Evolutionary conservation across 2,329 filamentous ascomycete genomes (phyloP).

Genomic region (Epichloe baconii): DNA sequence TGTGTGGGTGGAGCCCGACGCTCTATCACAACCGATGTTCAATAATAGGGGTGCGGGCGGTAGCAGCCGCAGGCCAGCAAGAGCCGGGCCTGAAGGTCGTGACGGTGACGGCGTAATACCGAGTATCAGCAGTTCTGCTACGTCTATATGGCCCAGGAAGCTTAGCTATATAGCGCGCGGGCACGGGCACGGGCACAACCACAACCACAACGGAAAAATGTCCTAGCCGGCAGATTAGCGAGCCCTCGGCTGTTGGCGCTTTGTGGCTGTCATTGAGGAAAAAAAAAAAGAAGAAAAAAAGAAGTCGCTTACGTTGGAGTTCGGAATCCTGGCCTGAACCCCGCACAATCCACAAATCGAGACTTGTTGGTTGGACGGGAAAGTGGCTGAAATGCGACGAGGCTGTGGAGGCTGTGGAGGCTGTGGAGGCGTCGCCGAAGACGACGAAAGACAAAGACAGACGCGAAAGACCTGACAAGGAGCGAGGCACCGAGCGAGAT

Average conservation of each 20-base stretch:
- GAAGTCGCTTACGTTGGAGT: no score
- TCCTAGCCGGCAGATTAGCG: slow-evolving; percentile 6
- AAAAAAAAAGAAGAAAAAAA: no score
- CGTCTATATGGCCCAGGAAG: no score
- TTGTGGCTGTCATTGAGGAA: neutral
- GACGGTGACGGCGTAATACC: neutral
- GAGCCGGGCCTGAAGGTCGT: neutral
- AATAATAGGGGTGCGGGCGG: neutral
- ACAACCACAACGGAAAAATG: no score
- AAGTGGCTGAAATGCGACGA: neutral
- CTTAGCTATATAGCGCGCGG: no score
- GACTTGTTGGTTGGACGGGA: neutral
- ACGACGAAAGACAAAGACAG: no score
- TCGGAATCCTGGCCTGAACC: neutral
- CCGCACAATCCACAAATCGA: neutral
- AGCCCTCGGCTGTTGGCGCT: slow-evolving; percentile 5
- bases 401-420: neutral
- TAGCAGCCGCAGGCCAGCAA: slow-evolving; percentile 5
- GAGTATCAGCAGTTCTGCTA: neutral
- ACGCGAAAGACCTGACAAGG: neutral
- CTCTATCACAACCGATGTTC: neutral
- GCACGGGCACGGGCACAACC: no score
- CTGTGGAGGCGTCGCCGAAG: neutral
- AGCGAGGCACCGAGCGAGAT: neutral
- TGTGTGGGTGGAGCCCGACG: slow-evolving; percentile 1